Base-by-base conservation (phyloP, 2,329 filamentous ascomycete species). In the Aspergillus jensenii region DNA sequence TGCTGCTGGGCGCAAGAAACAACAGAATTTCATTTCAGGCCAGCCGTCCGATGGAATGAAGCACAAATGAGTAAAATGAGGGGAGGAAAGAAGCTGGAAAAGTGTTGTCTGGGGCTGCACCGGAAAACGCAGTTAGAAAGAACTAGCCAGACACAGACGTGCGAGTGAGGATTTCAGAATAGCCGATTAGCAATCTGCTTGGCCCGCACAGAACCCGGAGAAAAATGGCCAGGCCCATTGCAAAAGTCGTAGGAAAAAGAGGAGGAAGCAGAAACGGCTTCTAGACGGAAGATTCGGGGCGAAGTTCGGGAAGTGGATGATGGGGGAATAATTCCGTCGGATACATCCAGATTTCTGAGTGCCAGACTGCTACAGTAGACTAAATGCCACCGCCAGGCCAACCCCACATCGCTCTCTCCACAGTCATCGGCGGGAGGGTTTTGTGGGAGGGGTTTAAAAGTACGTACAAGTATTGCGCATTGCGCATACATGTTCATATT, bases 271-370 rank as follows among this genome's bases (percentile, higher is more conserved):
- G 19, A 54, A 41, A 56, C 56, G 56, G 62, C 60, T 62, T 52
- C 52, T 57, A 17, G 45, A 48, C 21, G 43, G 7, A 21, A 55
- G 37, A 25, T 53, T 65, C 59, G 59, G 63, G 60, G 63, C 59
- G 47, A 60, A 59, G 55, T 44, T 62, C 63, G 63, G 64, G 62
- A 66, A 61, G 59, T 62, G 60, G 54, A 45, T 52, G 44, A 51
- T 17, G 15, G 21, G 15, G 43, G 44, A 44, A 49, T 43, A 43
- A 47, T 41, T 55, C 53, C 46, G 52, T 41, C 52, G 41, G 43
- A 46, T 52, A 17, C 7, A 46, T 31, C 27, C 27, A 31, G 27
- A 31, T 31, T 14, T 37, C 15, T 4, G 11, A 37, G 35, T 37
- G 8, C 27, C 27, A 31, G 27, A 6, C 23, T 21, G 21, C 21